Evolutionary conservation across 2,329 filamentous ascomycete species (phyloP), one percentile per base, ranked within the genome.

Genomic region (Colletotrichum sp.): DNA sequence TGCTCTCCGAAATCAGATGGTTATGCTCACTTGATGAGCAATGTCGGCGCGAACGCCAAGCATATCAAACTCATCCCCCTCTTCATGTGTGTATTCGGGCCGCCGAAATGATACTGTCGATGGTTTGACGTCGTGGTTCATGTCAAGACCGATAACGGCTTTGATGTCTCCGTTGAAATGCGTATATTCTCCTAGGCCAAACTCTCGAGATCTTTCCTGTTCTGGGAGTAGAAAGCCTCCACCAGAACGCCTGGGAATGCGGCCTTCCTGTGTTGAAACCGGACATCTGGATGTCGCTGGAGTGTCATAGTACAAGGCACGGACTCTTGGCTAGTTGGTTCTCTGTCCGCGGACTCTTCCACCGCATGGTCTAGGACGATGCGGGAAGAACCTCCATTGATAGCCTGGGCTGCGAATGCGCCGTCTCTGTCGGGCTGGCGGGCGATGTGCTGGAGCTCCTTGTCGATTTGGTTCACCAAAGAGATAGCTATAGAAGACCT

Each of bases 281-380:
- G 63, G 26, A 39, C 74, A 57, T 80, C 77, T 49, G 76, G 79
- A 55, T 78, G 68, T 44, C 65, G 72, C 44, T 39, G 66, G 64
- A 59, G 44, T 44, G n/a, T 55, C 6, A 49, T 24, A 3, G 66
- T 62, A 57, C 12, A 24, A 16, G 68, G 26, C 49, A 36, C 59
- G 30, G 65, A 21, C 32, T 68, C 13, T 36, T 26, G 39, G 18
- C 52, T n/a, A 24, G 52, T 26, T 15, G 21, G 49, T 13, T 26
- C 52, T 57, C 0, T 1, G 9, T 57, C 21, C 52, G 9, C n/a
- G 12, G 52, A 57, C 10, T 57, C 1, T 26, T 57, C 21, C n/a
- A 16, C 21, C 52, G 21, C n/a, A 57, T 8, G 52, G 0, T 57
- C 21, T 57, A 39, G 28, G 16, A 68, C 26, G 32, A 68, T 68